Conservation (phyloP, 2,329 filamentous ascomycete species). For the Rhytidhysteron rufulum region DNA sequence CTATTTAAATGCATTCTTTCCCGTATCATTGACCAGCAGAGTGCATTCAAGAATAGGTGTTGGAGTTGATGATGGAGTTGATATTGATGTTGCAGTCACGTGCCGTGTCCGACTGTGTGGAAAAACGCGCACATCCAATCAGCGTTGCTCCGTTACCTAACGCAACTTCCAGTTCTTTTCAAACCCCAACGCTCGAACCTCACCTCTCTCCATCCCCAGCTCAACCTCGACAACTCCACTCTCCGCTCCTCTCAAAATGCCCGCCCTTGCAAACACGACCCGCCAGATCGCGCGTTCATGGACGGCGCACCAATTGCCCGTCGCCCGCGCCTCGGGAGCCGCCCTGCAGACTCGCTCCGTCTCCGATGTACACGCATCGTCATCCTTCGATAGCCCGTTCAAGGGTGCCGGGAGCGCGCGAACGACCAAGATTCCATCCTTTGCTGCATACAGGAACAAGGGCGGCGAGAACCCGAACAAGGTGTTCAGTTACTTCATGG, state of each 20-base stretch:
- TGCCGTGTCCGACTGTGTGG: too few species aligned
- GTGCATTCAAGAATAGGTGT: too few species aligned
- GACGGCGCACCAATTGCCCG: constrained; percentile 44
- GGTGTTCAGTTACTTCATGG: constrained; percentile 97
- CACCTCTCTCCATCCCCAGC: constrained; percentile 6
- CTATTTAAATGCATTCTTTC: too few species aligned
- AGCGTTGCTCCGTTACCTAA: too few species aligned
- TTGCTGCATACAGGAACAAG: constrained; percentile 79
- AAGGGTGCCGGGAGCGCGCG: constrained; percentile 43
- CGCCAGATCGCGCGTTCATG: constrained; percentile 46
- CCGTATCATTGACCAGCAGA: too few species aligned
- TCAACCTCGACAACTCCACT: constrained; percentile 15
- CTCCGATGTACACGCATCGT: constrained; percentile 35
- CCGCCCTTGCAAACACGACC: constrained; percentile 45
- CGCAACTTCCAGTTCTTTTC: too few species aligned
- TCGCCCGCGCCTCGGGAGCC: constrained; percentile 43
- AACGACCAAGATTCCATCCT: constrained; percentile 77
- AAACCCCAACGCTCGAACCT: too few species aligned
- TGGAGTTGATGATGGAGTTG: too few species aligned
- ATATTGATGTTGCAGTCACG: too few species aligned
- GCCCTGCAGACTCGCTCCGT: constrained; percentile 42
- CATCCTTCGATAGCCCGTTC: constrained; percentile 55
- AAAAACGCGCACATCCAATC: too few species aligned
- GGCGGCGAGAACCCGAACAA: constrained; percentile 68
- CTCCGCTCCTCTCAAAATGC: constrained; percentile 38